A percentile compares a stretch with the other conserved stretches of the same genome.
phyloP scores from a whole-genome alignment of 805 yeast genomes.

The Myxozyma nipponensis region DNA sequence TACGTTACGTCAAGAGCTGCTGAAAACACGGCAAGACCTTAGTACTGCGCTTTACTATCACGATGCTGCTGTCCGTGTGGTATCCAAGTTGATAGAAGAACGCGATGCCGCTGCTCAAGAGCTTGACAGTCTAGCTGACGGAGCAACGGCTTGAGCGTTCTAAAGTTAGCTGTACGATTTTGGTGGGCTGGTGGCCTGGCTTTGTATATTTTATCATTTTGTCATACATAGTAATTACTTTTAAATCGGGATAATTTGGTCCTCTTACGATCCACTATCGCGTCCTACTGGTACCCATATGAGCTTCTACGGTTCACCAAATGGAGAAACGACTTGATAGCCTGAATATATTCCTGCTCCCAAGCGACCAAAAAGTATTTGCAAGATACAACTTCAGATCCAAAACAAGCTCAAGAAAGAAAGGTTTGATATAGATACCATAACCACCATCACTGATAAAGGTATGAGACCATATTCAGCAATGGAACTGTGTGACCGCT shows the following conservation, averaged over 20 bases:
- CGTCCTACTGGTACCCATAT: no score
- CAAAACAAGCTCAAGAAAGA: slow-evolving; percentile 27
- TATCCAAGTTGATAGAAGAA: slow-evolving; percentile 69
- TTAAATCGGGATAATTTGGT: no score
- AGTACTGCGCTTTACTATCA: slow-evolving; percentile 74
- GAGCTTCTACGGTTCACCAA: no score
- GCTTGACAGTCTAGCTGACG: slow-evolving; percentile 40
- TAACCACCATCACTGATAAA: slow-evolving; percentile 25
- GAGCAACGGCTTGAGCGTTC: no score
- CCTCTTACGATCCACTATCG: no score
- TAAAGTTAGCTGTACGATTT: no score
- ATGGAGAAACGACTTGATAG: no score
- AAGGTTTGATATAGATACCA: slow-evolving; percentile 19
- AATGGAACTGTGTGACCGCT: slow-evolving; percentile 25
- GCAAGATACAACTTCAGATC: slow-evolving; percentile 7
- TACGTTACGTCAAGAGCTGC: slow-evolving; percentile 67
- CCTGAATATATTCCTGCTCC: slow-evolving; percentile 26
- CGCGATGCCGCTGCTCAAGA: slow-evolving; percentile 70
- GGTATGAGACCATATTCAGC: slow-evolving; percentile 3
- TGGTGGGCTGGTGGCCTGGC: background rate
- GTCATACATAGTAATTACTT: background rate
- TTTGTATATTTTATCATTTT: background rate
- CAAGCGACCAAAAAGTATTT: slow-evolving; percentile 21
- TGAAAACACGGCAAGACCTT: slow-evolving; percentile 62
- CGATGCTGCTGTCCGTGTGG: slow-evolving; percentile 87